Evolutionary conservation across 805 yeast genomes (phyloP).

Genomic region (Yamadazyma endophytica): DNA sequence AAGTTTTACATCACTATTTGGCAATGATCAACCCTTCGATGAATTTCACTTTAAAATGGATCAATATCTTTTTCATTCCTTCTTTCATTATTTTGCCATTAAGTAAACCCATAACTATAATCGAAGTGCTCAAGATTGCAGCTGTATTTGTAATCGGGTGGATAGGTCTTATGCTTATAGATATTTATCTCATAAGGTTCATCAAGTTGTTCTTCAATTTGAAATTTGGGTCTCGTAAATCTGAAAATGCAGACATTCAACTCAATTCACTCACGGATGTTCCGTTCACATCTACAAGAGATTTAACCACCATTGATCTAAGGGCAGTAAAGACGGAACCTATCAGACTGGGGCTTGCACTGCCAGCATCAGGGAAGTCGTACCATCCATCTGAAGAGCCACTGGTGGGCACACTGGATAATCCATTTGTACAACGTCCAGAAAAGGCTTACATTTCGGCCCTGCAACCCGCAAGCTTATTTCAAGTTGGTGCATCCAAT

Average conservation of each 20-base stretch:
- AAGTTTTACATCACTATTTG: slow-evolving; percentile 25
- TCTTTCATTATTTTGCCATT: slow-evolving; percentile 70
- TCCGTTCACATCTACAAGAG: slow-evolving; percentile 22
- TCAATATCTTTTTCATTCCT: slow-evolving; percentile 74
- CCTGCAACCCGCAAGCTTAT: slow-evolving; percentile 3
- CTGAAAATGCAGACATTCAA: slow-evolving; percentile 17
- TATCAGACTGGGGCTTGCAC: background rate
- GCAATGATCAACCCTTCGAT: slow-evolving; percentile 52
- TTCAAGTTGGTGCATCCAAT: too few species aligned
- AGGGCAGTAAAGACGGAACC: slow-evolving; percentile 14
- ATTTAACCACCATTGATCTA: slow-evolving; percentile 36
- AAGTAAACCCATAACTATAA: slow-evolving; percentile 58
- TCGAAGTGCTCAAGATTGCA: slow-evolving; percentile 69
- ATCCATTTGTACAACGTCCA: slow-evolving; percentile 12
- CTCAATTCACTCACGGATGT: slow-evolving; percentile 4
- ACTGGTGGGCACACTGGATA: slow-evolving; percentile 4
- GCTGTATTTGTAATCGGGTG: slow-evolving; percentile 71
- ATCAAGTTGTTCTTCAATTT: slow-evolving; percentile 17
- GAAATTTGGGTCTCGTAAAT: slow-evolving; percentile 9
- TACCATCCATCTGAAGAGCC: background rate
- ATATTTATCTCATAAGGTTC: slow-evolving; percentile 34
- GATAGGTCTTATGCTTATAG: slow-evolving; percentile 41
- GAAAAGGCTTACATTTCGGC: slow-evolving; percentile 12
- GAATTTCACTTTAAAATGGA: slow-evolving; percentile 72
- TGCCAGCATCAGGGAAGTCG: background rate